Base-by-base conservation (phyloP, 116 monocot genomes). In the Phalaenopsis hybrid region DNA sequence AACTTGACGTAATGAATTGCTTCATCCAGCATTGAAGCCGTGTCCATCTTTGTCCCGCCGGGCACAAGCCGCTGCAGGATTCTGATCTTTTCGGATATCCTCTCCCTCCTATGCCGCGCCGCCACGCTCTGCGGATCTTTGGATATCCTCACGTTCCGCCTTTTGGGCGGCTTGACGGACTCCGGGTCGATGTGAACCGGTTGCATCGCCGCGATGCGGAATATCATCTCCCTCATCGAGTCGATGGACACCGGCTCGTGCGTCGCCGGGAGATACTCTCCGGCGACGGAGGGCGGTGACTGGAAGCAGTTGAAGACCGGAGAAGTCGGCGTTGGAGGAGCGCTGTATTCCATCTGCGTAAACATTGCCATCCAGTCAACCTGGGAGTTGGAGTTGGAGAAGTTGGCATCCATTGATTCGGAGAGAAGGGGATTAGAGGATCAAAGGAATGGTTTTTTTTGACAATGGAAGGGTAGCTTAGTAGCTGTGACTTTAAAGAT, bases 121-220 rank as follows among this genome's bases (percentile, higher is more conserved):
- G 92, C 95, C 78, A 95, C 92, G 88, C 92, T 95, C 82, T 95
- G 95, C 31, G 95, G 95, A 84, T 95, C 95, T 75, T 88, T 95
- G 13, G 95, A 95, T 75, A 95, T 89, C 78, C 72, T 86, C 78
- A 95, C 92, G 84, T 95, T 95, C 81, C 92, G 77, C 80, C 95
- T 83, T 86, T 90, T 92, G 49, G 95, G 95, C 25, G 95, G 90
- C 83, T 88, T 91, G 74, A 91, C 88, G 4, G 91, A 72, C 85
- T 91, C 93, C 43, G 91, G 93, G 84, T 95, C 95, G 79, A 95
- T 93, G 86, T 93, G 86, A 34, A 95, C 83, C 23, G 95, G 95
- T 82, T 93, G 95, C 93, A 95, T 89, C 34, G 93, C 95, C 5
- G 95, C 91, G 61, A 95, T 89, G 57, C 88, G 88, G 88, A 89